Evolutionary conservation across 208 protist genomes (phyloP).

Genomic region (Strigomonas galati): DNA sequence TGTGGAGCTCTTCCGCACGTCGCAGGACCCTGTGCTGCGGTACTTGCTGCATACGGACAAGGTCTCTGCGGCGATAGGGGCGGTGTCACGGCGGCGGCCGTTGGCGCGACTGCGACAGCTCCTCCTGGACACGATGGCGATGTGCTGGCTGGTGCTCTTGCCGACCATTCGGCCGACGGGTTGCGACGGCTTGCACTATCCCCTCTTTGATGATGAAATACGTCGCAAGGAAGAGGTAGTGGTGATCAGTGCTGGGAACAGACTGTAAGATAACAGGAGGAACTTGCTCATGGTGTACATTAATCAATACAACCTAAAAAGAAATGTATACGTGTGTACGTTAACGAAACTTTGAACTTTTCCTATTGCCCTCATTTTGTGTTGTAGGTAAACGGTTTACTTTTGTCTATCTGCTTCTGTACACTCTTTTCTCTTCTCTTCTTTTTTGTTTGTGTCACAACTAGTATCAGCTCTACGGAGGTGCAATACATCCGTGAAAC

Average conservation of each 20-base stretch:
- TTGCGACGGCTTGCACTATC: slow-evolving; percentile 71
- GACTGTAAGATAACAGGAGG: too few species aligned
- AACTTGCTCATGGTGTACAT: too few species aligned
- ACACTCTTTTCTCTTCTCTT: too few species aligned
- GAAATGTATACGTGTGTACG: too few species aligned
- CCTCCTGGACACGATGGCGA: slow-evolving; percentile 8
- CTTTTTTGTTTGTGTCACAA: too few species aligned
- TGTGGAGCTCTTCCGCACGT: slow-evolving; percentile 49
- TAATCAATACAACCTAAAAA: too few species aligned
- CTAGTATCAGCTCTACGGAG: too few species aligned
- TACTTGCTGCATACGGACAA: slow-evolving; percentile 4
- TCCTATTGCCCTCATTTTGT: too few species aligned
- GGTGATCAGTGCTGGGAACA: neutral
- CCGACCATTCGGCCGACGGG: slow-evolving; percentile 40
- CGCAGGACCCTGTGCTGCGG: slow-evolving; percentile 42
- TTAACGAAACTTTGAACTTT: too few species aligned
- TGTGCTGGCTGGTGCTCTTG: slow-evolving; percentile 47
- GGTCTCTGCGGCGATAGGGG: neutral
- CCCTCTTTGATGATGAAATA: slow-evolving; percentile 40
- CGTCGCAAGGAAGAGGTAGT: neutral
- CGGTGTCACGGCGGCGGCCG: neutral
- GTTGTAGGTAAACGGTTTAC: too few species aligned
- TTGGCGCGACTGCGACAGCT: neutral
- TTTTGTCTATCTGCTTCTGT: too few species aligned
- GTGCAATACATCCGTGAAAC: too few species aligned